phyloP scores from a whole-genome alignment of 2,329 filamentous ascomycete species.

The Cercospora citrullina region DNA sequence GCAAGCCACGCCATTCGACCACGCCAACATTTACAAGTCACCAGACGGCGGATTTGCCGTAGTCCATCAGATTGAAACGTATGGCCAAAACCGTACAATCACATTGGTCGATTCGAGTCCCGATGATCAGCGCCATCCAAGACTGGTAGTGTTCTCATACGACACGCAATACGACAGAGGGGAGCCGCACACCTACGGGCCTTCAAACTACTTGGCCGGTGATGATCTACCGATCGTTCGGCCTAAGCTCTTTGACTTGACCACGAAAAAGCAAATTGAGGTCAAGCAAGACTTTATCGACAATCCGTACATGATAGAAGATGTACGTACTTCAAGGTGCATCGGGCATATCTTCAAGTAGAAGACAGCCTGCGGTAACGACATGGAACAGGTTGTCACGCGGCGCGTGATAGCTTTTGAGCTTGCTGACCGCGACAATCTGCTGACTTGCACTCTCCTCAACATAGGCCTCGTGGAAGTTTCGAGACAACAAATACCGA shows the following conservation, averaged over 20 bases:
- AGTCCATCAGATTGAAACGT: constrained; percentile 2
- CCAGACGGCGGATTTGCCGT: constrained; percentile 5
- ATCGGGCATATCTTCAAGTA: not conserved
- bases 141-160: not conserved
- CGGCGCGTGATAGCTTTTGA: not conserved
- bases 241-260: constrained; percentile 13
- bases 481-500: constrained; percentile 7
- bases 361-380: not conserved
- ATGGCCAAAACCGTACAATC: constrained; percentile 6
- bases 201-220: not conserved
- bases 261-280: constrained; percentile 9
- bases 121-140: constrained; percentile 10
- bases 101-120: constrained; percentile 14
- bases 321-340: not conserved
- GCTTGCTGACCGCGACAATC: not conserved
- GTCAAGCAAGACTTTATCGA: constrained; percentile 3
- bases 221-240: constrained; percentile 1
- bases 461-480: constrained; percentile 2
- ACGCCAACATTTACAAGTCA: constrained; percentile 8
- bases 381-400: not conserved
- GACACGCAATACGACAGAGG: not conserved
- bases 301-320: constrained; percentile 6
- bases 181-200: not conserved
- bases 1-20: not conserved
- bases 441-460: not conserved